Evolutionary conservation across 2,329 filamentous ascomycete species (phyloP).

Genomic region (Exophiala xenobiotica): DNA sequence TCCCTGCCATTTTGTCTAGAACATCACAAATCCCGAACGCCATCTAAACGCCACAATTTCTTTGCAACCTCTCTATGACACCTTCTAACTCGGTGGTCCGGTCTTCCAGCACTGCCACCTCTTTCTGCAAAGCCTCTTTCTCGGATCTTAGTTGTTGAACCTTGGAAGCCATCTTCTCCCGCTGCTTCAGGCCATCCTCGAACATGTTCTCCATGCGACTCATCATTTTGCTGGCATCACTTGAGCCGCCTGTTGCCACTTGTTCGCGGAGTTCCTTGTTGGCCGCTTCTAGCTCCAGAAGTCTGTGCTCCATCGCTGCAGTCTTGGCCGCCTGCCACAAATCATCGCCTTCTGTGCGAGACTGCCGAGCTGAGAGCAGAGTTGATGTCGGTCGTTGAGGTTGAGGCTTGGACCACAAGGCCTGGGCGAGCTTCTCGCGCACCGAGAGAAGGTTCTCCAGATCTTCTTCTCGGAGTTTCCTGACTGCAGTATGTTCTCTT

Average conservation of each 20-base stretch:
- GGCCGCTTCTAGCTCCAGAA: constrained; percentile 43
- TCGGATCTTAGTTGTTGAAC: constrained; percentile 41
- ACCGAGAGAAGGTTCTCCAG: constrained; percentile 42
- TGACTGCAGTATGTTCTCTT: constrained; percentile 41
- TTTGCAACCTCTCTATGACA: constrained; percentile 46
- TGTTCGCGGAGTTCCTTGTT: constrained; percentile 39
- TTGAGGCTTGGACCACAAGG: constrained; percentile 36
- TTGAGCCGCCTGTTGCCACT: constrained; percentile 14
- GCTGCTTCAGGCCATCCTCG: constrained; percentile 40
- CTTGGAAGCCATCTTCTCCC: constrained; percentile 39
- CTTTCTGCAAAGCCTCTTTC: constrained; percentile 41
- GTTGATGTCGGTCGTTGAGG: constrained; percentile 17
- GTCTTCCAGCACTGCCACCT: constrained; percentile 42
- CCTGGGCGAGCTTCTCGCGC: constrained; percentile 41
- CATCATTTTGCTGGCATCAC: constrained; percentile 25
- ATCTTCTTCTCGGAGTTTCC: constrained; percentile 44
- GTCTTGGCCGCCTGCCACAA: constrained; percentile 44
- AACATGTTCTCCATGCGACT: constrained; percentile 40
- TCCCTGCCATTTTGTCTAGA: background rate
- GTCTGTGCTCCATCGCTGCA: constrained; percentile 44
- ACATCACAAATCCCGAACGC: constrained; percentile 10
- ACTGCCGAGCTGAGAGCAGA: constrained; percentile 29
- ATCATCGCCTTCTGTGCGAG: constrained; percentile 36
- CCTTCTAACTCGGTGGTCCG: constrained; percentile 40
- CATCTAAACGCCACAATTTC: constrained; percentile 38